phyloP scores from a whole-genome alignment of 2,329 filamentous ascomycete species.

The Atkinsonella hypoxylon region DNA sequence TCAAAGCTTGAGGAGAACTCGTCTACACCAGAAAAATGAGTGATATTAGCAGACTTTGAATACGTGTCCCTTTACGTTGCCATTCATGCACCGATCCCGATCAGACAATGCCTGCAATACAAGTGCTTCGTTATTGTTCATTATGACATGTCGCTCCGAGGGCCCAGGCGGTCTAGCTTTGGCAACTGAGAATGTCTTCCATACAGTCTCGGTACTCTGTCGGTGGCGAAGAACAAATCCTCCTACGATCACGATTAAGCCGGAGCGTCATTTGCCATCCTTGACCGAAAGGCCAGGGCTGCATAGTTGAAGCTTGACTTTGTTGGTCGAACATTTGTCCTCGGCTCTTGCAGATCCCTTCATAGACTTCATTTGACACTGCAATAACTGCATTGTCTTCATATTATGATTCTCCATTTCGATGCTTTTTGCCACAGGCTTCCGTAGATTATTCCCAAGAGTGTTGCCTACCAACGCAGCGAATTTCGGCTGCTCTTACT shows the following conservation, averaged over 20 bases:
- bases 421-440: background rate
- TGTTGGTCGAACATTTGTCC: slow-evolving; percentile 61
- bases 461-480: background rate
- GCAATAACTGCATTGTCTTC: no score
- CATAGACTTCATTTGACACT: background rate
- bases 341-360: slow-evolving; percentile 4
- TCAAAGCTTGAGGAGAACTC: no score
- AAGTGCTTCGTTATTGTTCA: slow-evolving; percentile 8
- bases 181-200: slow-evolving; percentile 51
- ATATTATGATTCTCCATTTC: no score
- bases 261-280: slow-evolving; percentile 88
- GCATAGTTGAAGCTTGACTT: slow-evolving; percentile 96
- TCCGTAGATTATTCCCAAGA: background rate
- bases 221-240: slow-evolving; percentile 63
- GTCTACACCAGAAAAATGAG: no score
- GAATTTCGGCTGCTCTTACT: slow-evolving; percentile 39
- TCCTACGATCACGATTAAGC: slow-evolving; percentile 88
- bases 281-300: slow-evolving; percentile 63
- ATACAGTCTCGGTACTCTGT: slow-evolving; percentile 76
- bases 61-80: background rate
- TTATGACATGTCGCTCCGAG: slow-evolving; percentile 34
- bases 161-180: slow-evolving; percentile 35
- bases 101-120: background rate
- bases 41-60: background rate
- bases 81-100: background rate